Evolutionary conservation across 2,329 filamentous ascomycete species (phyloP).

Genomic region (Neofusicoccum kwambonambiense): DNA sequence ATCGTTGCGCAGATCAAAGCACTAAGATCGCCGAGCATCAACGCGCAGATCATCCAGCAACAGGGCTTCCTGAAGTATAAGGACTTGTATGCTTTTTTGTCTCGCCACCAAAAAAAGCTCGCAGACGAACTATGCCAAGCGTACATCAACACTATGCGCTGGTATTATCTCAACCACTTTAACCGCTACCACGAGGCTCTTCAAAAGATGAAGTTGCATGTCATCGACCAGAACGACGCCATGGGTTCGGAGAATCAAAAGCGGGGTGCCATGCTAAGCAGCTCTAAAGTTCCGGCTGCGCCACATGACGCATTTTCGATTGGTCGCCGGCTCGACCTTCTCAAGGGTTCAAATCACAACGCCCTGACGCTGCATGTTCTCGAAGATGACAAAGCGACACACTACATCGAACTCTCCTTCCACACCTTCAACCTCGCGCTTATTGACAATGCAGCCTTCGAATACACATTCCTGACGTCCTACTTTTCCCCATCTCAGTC

Average conservation of each 20-base stretch:
- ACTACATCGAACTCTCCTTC: conserved; percentile 89
- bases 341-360: conserved; percentile 69
- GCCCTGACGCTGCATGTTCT: conserved; percentile 86
- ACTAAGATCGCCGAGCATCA: conserved; percentile 89
- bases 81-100: conserved; percentile 82
- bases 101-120: conserved; percentile 76
- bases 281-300: conserved; percentile 46
- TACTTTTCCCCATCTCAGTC: conserved; percentile 82
- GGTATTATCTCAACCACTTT: conserved; percentile 95
- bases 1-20: conserved; percentile 93
- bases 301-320: conserved; percentile 86
- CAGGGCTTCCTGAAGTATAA: conserved; percentile 86
- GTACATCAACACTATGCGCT: conserved; percentile 97
- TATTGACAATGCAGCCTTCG: conserved; percentile 88
- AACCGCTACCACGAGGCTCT: conserved; percentile 81
- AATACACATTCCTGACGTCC: conserved; percentile 88
- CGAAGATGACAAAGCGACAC: conserved; percentile 81
- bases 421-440: conserved; percentile 92
- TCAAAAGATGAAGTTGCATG: conserved; percentile 79
- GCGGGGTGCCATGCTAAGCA: conserved; percentile 45
- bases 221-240: conserved; percentile 78
- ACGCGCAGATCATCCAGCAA: conserved; percentile 94
- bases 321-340: conserved; percentile 78
- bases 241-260: conserved; percentile 73
- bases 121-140: conserved; percentile 88